Evolutionary conservation across 2,329 filamentous ascomycete genomes (phyloP).

Genomic region (Leptographium lundbergii): DNA sequence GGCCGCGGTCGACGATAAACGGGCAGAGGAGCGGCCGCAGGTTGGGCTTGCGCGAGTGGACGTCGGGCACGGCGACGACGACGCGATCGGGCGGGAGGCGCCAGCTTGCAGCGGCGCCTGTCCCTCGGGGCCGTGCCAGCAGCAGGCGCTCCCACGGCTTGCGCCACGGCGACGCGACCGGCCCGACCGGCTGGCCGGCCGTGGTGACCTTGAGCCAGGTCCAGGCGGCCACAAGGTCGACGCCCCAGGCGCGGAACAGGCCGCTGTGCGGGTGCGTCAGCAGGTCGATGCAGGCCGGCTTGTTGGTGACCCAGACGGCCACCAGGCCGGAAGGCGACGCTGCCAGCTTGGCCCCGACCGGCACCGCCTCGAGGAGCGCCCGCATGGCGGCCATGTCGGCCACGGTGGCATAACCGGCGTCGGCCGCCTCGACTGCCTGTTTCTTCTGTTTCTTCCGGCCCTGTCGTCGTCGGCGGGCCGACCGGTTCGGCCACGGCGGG

Average conservation of each 20-base stretch:
- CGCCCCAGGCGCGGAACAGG: constrained; percentile 53
- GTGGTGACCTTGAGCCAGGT: constrained; percentile 64
- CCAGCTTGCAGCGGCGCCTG: background rate
- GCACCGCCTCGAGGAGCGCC: constrained; percentile 38
- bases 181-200: constrained; percentile 50
- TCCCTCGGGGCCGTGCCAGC: constrained; percentile 34
- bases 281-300: constrained; percentile 43
- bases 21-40: constrained; percentile 45
- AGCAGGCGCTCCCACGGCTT: constrained; percentile 68
- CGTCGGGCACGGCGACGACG: constrained; percentile 57
- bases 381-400: constrained; percentile 32
- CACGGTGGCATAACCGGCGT: constrained; percentile 27
- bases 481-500: constrained; percentile 73
- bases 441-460: background rate
- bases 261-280: constrained; percentile 34
- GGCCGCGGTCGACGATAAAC: constrained; percentile 12
- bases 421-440: background rate
- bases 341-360: constrained; percentile 43
- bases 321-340: constrained; percentile 37
- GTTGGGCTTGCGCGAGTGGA: constrained; percentile 70
- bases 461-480: constrained; percentile 33
- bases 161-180: constrained; percentile 48
- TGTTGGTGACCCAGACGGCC: constrained; percentile 71
- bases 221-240: constrained; percentile 59
- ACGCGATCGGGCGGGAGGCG: constrained; percentile 30